Conservation (phyloP, 1,139 yeast species). For the Hansenula lynferdii region DNA sequence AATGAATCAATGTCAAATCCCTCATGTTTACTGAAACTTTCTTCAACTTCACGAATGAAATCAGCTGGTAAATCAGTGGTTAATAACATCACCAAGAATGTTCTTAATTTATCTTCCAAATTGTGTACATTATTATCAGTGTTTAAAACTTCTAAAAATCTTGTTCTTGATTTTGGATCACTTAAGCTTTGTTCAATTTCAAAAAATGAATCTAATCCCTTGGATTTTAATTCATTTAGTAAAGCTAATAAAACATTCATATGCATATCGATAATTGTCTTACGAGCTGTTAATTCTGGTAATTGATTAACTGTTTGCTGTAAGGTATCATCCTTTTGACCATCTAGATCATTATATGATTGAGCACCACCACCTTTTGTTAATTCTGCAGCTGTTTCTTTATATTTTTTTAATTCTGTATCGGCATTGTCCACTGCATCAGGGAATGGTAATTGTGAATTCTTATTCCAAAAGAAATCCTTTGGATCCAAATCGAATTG, state of each 20-base stretch:
- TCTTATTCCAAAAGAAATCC: conserved; percentile 87
- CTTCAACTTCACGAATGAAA: conserved; percentile 64
- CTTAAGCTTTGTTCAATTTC: conserved; percentile 82
- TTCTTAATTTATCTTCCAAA: conserved; percentile 76
- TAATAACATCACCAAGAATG: conserved; percentile 70
- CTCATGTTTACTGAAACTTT: conserved; percentile 50
- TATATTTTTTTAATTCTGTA: conserved; percentile 71
- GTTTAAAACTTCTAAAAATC: conserved; percentile 53
- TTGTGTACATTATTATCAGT: conserved; percentile 38
- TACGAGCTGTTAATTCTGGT: conserved; percentile 88
- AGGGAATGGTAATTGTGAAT: conserved; percentile 89
- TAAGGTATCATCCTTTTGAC: conserved; percentile 60
- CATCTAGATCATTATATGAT: conserved; percentile 66
- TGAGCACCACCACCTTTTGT: conserved; percentile 76
- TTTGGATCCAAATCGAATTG: conserved; percentile 84
- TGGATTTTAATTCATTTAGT: conserved; percentile 76
- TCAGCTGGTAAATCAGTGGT: conserved; percentile 54
- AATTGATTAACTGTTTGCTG: conserved; percentile 88
- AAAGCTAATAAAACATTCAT: conserved; percentile 91
- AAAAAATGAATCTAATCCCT: conserved; percentile 83
- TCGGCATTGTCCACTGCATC: conserved; percentile 97
- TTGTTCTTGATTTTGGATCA: conserved; percentile 55
- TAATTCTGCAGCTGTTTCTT: conserved; percentile 80
- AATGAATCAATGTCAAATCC: conserved; percentile 61
- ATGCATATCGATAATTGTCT: conserved; percentile 88